Evolutionary conservation across 768 basidiomycete species (phyloP).

Genomic region (Amanita fuliginea): DNA sequence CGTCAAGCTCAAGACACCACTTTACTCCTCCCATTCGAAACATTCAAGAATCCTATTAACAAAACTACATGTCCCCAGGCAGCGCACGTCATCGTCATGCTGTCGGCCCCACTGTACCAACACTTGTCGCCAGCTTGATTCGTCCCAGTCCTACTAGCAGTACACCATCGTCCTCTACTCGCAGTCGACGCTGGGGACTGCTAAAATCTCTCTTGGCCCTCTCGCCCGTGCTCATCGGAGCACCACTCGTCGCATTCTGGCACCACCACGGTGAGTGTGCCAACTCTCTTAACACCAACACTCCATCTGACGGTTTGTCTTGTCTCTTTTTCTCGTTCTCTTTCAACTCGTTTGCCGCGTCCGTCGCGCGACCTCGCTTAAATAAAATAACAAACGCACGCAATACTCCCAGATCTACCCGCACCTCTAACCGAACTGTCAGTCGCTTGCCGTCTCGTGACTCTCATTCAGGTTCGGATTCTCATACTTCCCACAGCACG

Average conservation of each 20-base stretch:
- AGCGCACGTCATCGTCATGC: no score
- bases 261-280: constrained; percentile 35
- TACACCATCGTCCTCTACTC: not conserved
- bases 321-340: not conserved
- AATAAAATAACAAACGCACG: no score
- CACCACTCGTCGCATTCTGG: constrained; percentile 34
- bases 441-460: constrained; percentile 11
- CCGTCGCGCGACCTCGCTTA: no score
- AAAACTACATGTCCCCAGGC: no score
- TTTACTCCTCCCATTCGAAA: no score
- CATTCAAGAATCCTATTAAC: no score
- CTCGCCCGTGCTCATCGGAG: constrained; percentile 40
- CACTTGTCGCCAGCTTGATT: no score
- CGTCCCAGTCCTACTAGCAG: no score
- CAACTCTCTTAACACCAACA: not conserved
- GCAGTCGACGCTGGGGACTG: constrained; percentile 38
- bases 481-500: constrained; percentile 14
- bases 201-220: constrained; percentile 44
- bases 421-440: constrained; percentile 43
- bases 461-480: no score
- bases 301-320: not conserved
- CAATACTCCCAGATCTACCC: constrained; percentile 45
- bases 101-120: no score
- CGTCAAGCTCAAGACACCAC: no score
- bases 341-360: not conserved